Evolutionary conservation across 164 flowering plant species (phyloP), one percentile per base, ranked within the genome.

Genomic region (Dillenia turbinata): DNA sequence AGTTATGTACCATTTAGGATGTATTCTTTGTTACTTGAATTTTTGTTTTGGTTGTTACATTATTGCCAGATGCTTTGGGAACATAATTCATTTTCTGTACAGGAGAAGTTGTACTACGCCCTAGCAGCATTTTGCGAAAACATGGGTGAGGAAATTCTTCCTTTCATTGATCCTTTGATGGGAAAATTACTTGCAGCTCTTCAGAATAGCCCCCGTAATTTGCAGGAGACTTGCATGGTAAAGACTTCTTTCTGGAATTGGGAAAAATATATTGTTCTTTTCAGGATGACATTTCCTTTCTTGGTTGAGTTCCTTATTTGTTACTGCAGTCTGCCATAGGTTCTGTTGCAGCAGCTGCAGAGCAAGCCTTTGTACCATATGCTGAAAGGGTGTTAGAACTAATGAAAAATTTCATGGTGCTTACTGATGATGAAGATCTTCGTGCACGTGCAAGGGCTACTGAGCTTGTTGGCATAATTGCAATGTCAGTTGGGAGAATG

Each of bases 221-320:
- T 94, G 76, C 98, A 94, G 74, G 98, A 94, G 73, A 94, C 95
- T 47, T 91, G 96, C 88, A 89, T 94, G 98, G 98, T 94, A 80
- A 40, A 6, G 43, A 9, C 47, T 66, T 43, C 13, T 33, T 33
- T 33, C 40, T 33, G 40, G 40, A 6, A 33, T 33, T 33, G 40
- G 40, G 6, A 33, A 33, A 33, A 33, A 33, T 33, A 4, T 33
- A 33, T 33, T 33, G 40, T 33, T 33, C 5, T 4, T 33, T 33
- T 33, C 7, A 5, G 40, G 40, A 33, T 33, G 40, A 4, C 4
- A 51, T 56, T 13, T 26, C 12, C 33, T 49, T 59, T 40, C 52
- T 65, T 5, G 57, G 52, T 26, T 43, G 2, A 17, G 11, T 53
- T 52, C n/a, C 1, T 57, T 5, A 24, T 57, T 56, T 46, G 16